Base-by-base conservation (phyloP, 2,329 filamentous ascomycete genomes). In the Clonostachys sp. region DNA sequence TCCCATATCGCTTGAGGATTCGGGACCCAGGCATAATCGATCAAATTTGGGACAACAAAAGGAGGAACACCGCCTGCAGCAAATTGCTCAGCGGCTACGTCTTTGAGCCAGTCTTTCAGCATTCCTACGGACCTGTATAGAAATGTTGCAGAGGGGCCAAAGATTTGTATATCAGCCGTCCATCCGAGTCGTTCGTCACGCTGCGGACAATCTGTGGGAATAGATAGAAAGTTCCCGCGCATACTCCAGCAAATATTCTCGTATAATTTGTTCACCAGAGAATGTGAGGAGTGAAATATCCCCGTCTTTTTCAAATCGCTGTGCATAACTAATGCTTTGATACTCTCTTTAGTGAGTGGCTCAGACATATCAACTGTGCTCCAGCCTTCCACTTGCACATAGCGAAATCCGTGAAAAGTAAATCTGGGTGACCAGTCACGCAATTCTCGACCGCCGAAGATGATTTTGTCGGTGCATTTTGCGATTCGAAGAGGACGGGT, bases 191-290 rank as follows among this genome's bases (percentile, higher is more conserved):
- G 66, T 57, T 81, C 77, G 47, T 81, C 76, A 2, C 75, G 65
- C 50, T 80, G 75, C 0, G 77, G 77, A 51, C 77, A 80, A 52
- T 83, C 80, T 0, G 78, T 83, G 0, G 78, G 78, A 1, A 83
- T 61, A 0, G 69, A 72, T 4, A 82, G 53, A 52, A 83, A 82
- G 52, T 83, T 84, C 1, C 77, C 77, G 33, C 70, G 69, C 72
- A 82, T 80, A 6, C 70, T 71, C 79, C 79, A 83, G 34, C 12
- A 10, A 17, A 17, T 18, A 17, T 41, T 41, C 9, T 41, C 40
- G 51, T 82, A 73, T 4, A 84, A 67, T 41, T 73, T 62, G 52
- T 81, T 83, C 20, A 83, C 51, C 5, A 73, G 59, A 0, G 53
- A 41, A 42, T 83, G 59, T 0, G 79, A 83, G 47, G 73, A 80